Evolutionary conservation across 176 grass and related monocot species (phyloP).

Genomic region (Cenchrus americanus): DNA sequence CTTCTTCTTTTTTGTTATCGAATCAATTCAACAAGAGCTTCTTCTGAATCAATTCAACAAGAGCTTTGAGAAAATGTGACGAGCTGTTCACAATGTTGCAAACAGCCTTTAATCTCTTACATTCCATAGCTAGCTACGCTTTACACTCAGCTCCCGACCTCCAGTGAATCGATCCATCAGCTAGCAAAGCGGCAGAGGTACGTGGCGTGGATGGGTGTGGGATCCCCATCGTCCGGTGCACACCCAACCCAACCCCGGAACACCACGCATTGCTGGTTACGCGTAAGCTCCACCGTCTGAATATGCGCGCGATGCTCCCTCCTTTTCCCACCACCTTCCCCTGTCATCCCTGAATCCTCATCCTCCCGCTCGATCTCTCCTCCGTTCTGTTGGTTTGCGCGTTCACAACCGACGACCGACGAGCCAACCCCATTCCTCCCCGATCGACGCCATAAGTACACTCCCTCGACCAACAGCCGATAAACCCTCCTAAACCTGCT

Average conservation of each 20-base stretch:
- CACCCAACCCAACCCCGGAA: neutral
- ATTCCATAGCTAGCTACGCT: neutral
- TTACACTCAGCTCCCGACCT: neutral
- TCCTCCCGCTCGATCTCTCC: neutral
- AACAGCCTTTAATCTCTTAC: neutral
- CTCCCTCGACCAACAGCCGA: neutral
- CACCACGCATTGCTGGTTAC: neutral
- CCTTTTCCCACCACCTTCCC: conserved; percentile 41
- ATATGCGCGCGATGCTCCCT: neutral
- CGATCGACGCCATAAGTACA: conserved; percentile 30
- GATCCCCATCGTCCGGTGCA: conserved; percentile 20
- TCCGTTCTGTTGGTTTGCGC: neutral
- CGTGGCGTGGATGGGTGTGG: neutral
- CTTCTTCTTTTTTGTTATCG: no score
- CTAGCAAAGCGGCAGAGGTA: conserved; percentile 5
- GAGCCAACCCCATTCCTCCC: neutral
- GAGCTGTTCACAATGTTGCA: neutral
- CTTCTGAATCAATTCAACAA: neutral
- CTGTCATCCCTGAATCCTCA: conserved; percentile 3
- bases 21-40: neutral
- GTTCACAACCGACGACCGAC: conserved; percentile 31
- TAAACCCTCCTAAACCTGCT: neutral
- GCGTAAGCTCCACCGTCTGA: conserved; percentile 18
- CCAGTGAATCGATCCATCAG: neutral
- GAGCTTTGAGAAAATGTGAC: neutral